These are phyloP conservation scores for Rubia tinctorum DNA, from an alignment of 305 asterid genomes.

Conservation along the genomic window DNA sequence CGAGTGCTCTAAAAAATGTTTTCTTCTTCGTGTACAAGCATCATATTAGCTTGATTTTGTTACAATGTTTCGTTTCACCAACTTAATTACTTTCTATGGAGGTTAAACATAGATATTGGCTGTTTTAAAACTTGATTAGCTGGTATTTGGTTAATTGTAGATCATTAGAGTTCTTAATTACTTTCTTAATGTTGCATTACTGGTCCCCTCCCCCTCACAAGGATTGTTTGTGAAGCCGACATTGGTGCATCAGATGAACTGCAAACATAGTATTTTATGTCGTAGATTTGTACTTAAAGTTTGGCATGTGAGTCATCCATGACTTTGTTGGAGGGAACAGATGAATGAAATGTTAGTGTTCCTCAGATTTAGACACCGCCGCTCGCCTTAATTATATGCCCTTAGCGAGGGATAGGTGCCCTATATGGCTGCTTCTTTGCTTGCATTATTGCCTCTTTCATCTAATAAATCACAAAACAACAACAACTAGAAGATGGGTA, in stretches of 20 bases:
- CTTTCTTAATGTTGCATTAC: not conserved
- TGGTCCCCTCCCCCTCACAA: constrained; percentile 15
- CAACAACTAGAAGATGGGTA: not conserved
- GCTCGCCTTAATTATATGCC: constrained; percentile 10
- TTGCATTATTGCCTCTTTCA: constrained; percentile 16
- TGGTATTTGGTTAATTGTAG: not conserved
- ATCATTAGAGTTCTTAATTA: not conserved
- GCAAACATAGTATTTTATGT: not conserved
- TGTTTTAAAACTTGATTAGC: not conserved
- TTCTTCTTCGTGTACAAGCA: no score
- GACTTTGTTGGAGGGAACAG: constrained; percentile 39
- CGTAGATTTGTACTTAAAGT: constrained; percentile 10
- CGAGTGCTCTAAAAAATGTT: no score
- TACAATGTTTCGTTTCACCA: not conserved
- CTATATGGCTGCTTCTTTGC: not conserved
- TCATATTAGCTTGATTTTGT: no score
- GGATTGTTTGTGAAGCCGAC: constrained; percentile 11
- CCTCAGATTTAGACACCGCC: constrained; percentile 9
- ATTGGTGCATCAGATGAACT: constrained; percentile 9
- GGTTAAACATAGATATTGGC: not conserved
- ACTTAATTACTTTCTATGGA: not conserved
- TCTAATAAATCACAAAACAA: not conserved
- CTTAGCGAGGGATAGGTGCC: constrained; percentile 6
- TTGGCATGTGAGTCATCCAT: constrained; percentile 26
- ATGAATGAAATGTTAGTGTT: constrained; percentile 26